Percentiles rank a stretch among this genome's conserved stretches.
Evolutionary conservation across 73 alveolate genomes (phyloP).

Genomic region (Uronychia setigera): DNA sequence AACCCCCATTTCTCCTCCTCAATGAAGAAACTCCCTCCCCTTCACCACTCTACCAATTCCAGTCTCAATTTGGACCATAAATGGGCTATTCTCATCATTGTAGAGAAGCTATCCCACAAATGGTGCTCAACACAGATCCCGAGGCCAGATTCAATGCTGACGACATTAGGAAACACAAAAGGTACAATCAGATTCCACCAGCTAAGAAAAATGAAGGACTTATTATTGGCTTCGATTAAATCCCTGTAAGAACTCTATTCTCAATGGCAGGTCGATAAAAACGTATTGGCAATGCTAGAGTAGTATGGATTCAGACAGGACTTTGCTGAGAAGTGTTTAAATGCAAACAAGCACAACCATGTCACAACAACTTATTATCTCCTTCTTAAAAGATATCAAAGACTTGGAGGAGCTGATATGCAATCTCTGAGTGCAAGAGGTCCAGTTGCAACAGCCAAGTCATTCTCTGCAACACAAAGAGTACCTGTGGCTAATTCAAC

Average conservation of each 20-base stretch:
- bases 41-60: no score
- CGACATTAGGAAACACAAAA: slow-evolving; percentile 81
- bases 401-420: slow-evolving; percentile 4
- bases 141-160: slow-evolving; percentile 73
- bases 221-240: slow-evolving; percentile 77
- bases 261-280: not conserved
- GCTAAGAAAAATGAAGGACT: slow-evolving; percentile 62
- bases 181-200: slow-evolving; percentile 76
- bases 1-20: no score
- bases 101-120: no score
- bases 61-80: no score
- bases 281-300: slow-evolving; percentile 15
- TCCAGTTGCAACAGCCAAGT: not conserved
- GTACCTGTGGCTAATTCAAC: not conserved
- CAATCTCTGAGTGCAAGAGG: not conserved
- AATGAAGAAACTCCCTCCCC: no score
- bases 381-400: slow-evolving; percentile 52
- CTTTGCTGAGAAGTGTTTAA: slow-evolving; percentile 69
- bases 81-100: no score
- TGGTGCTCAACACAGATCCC: slow-evolving; percentile 86
- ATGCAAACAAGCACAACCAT: slow-evolving; percentile 79
- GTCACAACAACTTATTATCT: slow-evolving; percentile 82
- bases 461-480: not conserved
- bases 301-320: slow-evolving; percentile 59
- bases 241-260: slow-evolving; percentile 87